These are phyloP conservation scores for Puccinellia tenuiflora DNA, from an alignment of 176 grass and related monocot species.

Conservation along the genomic window DNA sequence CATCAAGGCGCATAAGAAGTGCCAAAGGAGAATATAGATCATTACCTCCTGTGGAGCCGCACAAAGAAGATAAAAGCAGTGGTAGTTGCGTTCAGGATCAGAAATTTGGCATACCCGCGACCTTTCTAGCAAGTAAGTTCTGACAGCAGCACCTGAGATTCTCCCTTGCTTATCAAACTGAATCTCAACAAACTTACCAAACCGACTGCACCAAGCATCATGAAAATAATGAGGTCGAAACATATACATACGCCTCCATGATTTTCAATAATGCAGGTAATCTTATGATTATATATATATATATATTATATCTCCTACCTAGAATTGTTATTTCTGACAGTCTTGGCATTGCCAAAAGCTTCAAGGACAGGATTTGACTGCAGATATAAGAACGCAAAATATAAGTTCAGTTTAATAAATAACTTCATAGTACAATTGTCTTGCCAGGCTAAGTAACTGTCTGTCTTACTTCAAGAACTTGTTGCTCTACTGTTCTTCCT, in stretches of 20 bases:
- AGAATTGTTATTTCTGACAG: constrained; percentile 97
- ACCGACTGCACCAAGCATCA: constrained; percentile 69
- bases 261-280: constrained; percentile 11
- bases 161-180: constrained; percentile 95
- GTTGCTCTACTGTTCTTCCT: constrained; percentile 98
- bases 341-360: constrained; percentile 99
- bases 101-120: constrained; percentile 96
- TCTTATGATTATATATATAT: neutral
- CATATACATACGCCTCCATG: constrained; percentile 27
- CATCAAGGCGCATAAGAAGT: constrained; percentile 1
- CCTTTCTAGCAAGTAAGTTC: constrained; percentile 96
- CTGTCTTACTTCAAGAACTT: constrained; percentile 86
- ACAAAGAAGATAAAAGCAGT: constrained; percentile 99
- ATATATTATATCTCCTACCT: constrained; percentile 46
- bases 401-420: constrained; percentile 20
- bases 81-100: constrained; percentile 95
- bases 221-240: constrained; percentile 23
- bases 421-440: constrained; percentile 3
- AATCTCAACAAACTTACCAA: constrained; percentile 99
- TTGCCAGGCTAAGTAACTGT: constrained; percentile 5
- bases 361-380: constrained; percentile 99
- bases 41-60: constrained; percentile 83
- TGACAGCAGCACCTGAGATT: constrained; percentile 96
- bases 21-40: constrained; percentile 24
- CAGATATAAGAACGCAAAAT: constrained; percentile 36